Conservation (phyloP, 2,329 filamentous ascomycete genomes). For the Aspergillus texensis region DNA sequence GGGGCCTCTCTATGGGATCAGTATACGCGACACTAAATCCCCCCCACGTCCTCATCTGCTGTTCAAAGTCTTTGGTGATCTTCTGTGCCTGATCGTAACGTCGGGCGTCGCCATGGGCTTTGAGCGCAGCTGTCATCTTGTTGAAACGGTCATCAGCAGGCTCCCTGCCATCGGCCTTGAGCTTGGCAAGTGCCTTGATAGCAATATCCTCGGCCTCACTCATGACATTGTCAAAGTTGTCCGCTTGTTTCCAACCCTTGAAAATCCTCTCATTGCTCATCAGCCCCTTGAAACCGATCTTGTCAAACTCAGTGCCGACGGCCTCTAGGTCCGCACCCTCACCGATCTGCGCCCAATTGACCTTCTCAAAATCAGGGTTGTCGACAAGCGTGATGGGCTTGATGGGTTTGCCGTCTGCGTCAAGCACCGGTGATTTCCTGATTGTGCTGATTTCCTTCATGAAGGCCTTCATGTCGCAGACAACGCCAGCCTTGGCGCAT, state of each 20-base stretch:
- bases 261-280: not conserved
- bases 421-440: accelerated
- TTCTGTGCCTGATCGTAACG: not conserved
- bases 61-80: not conserved
- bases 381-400: not conserved
- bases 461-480: not conserved
- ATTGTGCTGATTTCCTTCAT: not conserved
- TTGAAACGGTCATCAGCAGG: not conserved
- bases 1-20: not conserved
- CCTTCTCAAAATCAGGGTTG: not conserved
- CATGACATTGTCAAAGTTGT: not conserved
- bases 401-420: too few relatives aligned
- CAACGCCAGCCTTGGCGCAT: not conserved
- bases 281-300: accelerated
- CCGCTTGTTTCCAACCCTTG: not conserved
- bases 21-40: not conserved
- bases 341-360: not conserved
- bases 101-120: not conserved
- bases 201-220: not conserved
- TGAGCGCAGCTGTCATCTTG: not conserved
- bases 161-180: not conserved
- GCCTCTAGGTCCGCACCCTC: not conserved
- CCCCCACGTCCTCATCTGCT: not conserved
- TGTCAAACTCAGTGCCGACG: not conserved
- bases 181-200: not conserved